Percentiles rank a stretch among this genome's conserved stretches.
These are phyloP conservation scores for Asterionellopsis glacialis DNA, from an alignment of 108 stramenopile species.

Conservation along the genomic window DNA sequence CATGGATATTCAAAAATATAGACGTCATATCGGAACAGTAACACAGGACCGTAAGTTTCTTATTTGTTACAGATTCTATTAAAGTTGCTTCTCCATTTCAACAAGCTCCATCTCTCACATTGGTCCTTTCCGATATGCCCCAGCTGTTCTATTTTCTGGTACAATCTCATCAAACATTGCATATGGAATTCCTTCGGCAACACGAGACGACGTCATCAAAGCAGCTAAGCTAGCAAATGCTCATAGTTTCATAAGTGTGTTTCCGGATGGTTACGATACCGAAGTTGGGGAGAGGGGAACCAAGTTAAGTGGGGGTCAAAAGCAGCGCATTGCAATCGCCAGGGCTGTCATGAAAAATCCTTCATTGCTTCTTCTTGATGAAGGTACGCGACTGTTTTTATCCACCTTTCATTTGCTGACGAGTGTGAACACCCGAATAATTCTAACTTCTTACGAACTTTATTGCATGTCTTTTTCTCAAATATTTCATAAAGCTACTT, in stretches of 20 bases:
- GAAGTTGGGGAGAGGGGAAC: conserved; percentile 85
- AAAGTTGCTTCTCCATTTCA: not conserved
- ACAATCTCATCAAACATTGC: conserved; percentile 89
- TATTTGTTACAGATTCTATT: not conserved
- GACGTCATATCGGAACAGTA: conserved; percentile 20
- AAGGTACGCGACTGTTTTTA: too few relatives aligned
- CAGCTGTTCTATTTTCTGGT: conserved; percentile 77
- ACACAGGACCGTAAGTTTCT: not conserved
- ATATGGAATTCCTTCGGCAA: conserved; percentile 63
- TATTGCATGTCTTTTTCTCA: too few relatives aligned
- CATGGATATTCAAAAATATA: conserved; percentile 44
- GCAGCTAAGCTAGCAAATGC: conserved; percentile 93
- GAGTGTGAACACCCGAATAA: too few relatives aligned
- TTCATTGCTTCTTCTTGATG: conserved; percentile 78
- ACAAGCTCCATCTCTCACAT: not conserved
- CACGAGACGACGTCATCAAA: conserved; percentile 62
- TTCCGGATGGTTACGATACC: conserved; percentile 88
- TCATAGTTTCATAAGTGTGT: conserved; percentile 66
- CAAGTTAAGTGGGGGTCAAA: conserved; percentile 90
- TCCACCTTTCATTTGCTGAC: too few relatives aligned
- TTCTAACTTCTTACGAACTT: too few relatives aligned
- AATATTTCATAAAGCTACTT: not conserved
- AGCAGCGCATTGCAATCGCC: conserved; percentile 93
- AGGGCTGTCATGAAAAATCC: conserved; percentile 81
- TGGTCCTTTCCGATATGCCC: conserved; percentile 3